These are phyloP conservation scores for Picea glauca DNA, from an alignment of 75 land plant genomes.

Conservation along the genomic window DNA sequence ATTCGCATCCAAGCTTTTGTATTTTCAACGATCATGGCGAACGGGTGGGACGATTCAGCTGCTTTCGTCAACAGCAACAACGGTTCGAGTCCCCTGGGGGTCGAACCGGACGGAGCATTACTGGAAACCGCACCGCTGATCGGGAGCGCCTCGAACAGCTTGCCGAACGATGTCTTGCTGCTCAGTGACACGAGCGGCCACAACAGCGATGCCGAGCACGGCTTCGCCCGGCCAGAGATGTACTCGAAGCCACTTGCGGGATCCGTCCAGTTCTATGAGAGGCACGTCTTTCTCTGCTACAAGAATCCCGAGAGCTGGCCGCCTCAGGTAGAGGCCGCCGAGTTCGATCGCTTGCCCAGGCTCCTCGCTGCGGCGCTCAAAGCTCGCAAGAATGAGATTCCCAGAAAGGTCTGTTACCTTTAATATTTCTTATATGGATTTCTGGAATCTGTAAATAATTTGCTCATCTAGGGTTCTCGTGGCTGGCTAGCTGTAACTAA, in stretches of 20 bases:
- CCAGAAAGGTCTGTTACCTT: constrained; percentile 41
- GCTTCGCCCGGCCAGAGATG: constrained; percentile 76
- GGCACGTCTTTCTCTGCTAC: constrained; percentile 89
- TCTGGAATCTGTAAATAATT: no score
- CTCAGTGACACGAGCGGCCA: background rate
- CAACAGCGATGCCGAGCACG: constrained; percentile 53
- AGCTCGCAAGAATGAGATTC: constrained; percentile 60
- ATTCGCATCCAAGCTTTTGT: no score
- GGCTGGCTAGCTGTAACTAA: no score
- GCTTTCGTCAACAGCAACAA: constrained; percentile 3
- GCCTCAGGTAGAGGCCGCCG: constrained; percentile 64
- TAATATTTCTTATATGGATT: no score
- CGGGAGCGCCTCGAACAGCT: constrained; percentile 5
- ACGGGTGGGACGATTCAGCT: constrained; percentile 3
- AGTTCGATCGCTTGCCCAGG: constrained; percentile 79
- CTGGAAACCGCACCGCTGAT: background rate
- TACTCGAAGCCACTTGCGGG: constrained; percentile 57
- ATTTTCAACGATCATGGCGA: background rate
- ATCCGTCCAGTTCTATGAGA: constrained; percentile 63
- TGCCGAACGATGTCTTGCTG: constrained; percentile 2
- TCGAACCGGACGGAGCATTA: background rate
- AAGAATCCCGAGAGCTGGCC: constrained; percentile 87
- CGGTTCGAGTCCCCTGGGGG: constrained; percentile 6
- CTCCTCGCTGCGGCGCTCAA: constrained; percentile 60
- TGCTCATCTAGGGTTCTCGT: no score